Evolutionary conservation across 768 basidiomycete genomes (phyloP), one percentile per base, ranked within the genome.

Genomic region (Trametes elegans): DNA sequence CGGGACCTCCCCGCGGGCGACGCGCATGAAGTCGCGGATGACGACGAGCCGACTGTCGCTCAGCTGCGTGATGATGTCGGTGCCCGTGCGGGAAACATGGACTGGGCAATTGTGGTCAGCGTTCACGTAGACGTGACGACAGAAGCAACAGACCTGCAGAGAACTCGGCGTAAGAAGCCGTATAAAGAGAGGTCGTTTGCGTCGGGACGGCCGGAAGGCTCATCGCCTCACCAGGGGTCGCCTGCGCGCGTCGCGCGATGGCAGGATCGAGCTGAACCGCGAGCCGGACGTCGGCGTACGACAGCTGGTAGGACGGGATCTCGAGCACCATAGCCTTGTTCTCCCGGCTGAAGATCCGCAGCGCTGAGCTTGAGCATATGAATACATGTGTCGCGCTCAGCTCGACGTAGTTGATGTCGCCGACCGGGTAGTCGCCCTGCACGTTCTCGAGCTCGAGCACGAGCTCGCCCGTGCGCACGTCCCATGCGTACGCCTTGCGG

Each of bases 371-470:
- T 5, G 80, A 80, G 43, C 83, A 87, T 24, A 91, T 67, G 60
- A 90, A 82, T 0, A 81, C 78, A 63, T 86, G 79, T 7, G 70
- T 68, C 39, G 74, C 71, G 49, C 76, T 78, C 51, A 90, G 68
- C 60, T 91, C 89, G 29, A 90, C 86, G 57, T 89, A 90, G 48
- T 73, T 73, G 50, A 87, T 74, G 10, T 68, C 59, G 3, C 74
- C 78, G 16, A 79, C 67, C 7, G 38, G 2, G 26, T 23, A 14
- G 31, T 43, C 49, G 3, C 42, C 48, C 55, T 79, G 76, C 2
- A 74, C 73, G 27, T 73, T 67, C 3, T 70, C 56, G 29, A 88
- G 74, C 6, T 73, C 75, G 64, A 85, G 79, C 1, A 80, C 64
- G 13, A 83, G 59, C 19, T 68, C 58, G 0, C 78, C 80, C 0